Base-by-base conservation (phyloP, 805 yeast genomes). In the Kurtzmaniella cleridarum region DNA sequence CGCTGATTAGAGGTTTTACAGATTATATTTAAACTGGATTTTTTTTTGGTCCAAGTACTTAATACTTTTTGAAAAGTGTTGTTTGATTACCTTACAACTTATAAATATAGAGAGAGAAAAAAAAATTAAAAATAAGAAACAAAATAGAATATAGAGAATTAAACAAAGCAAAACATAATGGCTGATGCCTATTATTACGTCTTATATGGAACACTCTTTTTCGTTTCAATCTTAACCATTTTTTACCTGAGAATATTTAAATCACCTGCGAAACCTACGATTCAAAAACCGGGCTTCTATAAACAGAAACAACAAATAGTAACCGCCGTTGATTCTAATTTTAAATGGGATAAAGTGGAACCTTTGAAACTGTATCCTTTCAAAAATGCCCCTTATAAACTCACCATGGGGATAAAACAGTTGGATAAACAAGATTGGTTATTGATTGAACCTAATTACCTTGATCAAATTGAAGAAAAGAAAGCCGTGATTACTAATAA, bases 331-430 rank as follows among this genome's bases (percentile, higher is more conserved):
- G 41, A 34, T 2, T 20, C 41, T 3, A 44, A 41, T 26, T 62
- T 62, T 40, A 39, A 45, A 12, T 62, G 67, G 67, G 51, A 60
- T 18, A 40, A 45, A 29, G 41, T 34, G 11, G 42, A 42, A 2
- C 49, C 59, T 3, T 30, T 56, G 29, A 60, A 54, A 36, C 59
- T 64, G 8, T 59, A 44, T 30, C 88, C 87, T 1, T 82, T 79
- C 63, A 79, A 76, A 51, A 68, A 75, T 34, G 81, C 77, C 12
- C 73, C 64, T 34, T 79, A 81, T 48, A 73, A 70, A 44, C 59
- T 83, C 57, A 81, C 82, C 2, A 75, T 84, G 82, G 84, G 81
- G 1, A 67, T 81, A 36, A 63, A 69, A 42, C 64, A 44, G 23
- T 44, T 68, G 27, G 60, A 58, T 11, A 50, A 55, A 2, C 62